These are phyloP conservation scores for Carex arenaria DNA, from an alignment of 202 grass and related monocot genomes.

Conservation along the genomic window DNA sequence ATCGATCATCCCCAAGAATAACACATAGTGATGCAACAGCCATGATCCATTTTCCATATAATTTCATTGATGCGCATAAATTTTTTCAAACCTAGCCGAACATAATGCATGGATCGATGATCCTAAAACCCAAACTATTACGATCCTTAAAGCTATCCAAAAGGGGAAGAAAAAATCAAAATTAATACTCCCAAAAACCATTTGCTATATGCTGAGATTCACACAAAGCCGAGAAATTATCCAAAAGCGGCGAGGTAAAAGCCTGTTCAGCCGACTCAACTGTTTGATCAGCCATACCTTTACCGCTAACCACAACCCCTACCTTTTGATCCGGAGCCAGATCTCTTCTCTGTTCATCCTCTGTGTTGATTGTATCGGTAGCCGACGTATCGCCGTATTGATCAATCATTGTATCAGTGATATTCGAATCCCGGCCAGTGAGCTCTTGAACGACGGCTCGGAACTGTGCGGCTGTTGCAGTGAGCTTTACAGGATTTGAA, in stretches of 20 bases:
- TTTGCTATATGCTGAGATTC: conserved; percentile 15
- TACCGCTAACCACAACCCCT: neutral
- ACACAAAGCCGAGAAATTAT: conserved; percentile 18
- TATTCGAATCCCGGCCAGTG: conserved; percentile 74
- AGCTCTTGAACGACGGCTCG: conserved; percentile 75
- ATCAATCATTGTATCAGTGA: conserved; percentile 34
- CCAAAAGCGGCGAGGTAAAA: conserved; percentile 17
- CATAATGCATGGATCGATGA: neutral
- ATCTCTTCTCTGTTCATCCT: neutral
- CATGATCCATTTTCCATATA: neutral
- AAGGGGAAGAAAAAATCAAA: neutral
- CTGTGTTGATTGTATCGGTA: neutral
- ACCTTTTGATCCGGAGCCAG: neutral
- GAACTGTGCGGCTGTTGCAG: conserved; percentile 64
- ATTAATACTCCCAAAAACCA: conserved; percentile 22
- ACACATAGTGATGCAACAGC: neutral
- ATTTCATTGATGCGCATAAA: neutral
- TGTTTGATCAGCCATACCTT: conserved; percentile 6
- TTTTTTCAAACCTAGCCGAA: neutral
- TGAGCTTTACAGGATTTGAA: conserved; percentile 69
- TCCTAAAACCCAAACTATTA: neutral
- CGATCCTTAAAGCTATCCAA: neutral
- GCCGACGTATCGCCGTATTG: neutral
- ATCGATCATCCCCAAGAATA: neutral
- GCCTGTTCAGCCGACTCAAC: neutral